Evolutionary conservation across 352 stramenopile species (phyloP).

Genomic region (Phytophthora lateralis): DNA sequence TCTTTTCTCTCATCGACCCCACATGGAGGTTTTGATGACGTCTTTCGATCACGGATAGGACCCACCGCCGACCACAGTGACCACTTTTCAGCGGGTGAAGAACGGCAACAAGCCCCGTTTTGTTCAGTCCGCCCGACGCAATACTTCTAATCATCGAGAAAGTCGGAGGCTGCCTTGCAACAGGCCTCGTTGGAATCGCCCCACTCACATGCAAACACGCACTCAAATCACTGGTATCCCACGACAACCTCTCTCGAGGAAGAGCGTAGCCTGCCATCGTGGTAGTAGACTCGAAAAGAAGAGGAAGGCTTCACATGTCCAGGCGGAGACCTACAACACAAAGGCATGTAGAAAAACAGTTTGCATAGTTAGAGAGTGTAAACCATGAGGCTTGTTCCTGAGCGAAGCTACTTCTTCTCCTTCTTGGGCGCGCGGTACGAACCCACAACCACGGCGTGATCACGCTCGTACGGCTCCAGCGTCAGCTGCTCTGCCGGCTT

Average conservation of each 20-base stretch:
- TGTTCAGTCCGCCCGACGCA: slow-evolving; percentile 90
- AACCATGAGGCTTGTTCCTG: slow-evolving; percentile 29
- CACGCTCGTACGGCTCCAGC: slow-evolving; percentile 99
- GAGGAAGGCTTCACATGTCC: slow-evolving; percentile 32
- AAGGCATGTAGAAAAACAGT: slow-evolving; percentile 40
- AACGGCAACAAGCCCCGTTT: slow-evolving; percentile 43
- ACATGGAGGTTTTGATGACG: slow-evolving; percentile 59
- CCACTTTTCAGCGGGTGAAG: slow-evolving; percentile 80
- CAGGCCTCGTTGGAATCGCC: slow-evolving; percentile 34
- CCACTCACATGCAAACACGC: slow-evolving; percentile 32
- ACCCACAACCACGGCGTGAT: slow-evolving; percentile 98
- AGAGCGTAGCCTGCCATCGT: slow-evolving; percentile 33
- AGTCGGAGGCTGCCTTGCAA: slow-evolving; percentile 25
- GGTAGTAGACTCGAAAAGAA: slow-evolving; percentile 14
- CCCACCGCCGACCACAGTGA: slow-evolving; percentile 28
- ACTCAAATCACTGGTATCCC: slow-evolving; percentile 11
- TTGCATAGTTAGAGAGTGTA: slow-evolving; percentile 44
- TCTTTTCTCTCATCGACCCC: slow-evolving; percentile 70
- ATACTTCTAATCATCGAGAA: slow-evolving; percentile 87
- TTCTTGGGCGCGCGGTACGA: slow-evolving; percentile 96
- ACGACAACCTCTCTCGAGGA: slow-evolving; percentile 9
- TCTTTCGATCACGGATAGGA: slow-evolving; percentile 79
- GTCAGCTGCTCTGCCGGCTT: slow-evolving; percentile 99
- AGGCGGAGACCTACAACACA: slow-evolving; percentile 43
- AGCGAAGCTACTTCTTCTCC: slow-evolving; percentile 81